Conservation (phyloP, 1,139 yeast species). For the Saccharomycopsis crataegensis region DNA sequence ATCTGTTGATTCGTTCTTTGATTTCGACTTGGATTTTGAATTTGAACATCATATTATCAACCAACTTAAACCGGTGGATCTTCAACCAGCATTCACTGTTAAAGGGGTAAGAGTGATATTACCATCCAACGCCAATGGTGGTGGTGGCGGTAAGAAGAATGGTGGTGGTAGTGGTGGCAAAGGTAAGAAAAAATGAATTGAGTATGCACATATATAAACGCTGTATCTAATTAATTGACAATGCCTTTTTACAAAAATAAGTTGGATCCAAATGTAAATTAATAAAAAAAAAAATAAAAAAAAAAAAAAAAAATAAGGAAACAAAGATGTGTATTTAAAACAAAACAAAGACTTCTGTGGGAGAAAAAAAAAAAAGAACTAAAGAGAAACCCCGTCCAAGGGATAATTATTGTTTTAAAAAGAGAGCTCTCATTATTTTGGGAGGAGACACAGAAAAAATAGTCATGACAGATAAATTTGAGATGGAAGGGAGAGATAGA, state of each 20-base stretch:
- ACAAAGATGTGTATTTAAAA: not conserved
- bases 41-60: constrained; percentile 55
- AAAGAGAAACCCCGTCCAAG: too few species aligned
- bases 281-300: not conserved
- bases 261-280: too few species aligned
- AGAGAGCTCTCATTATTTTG: too few species aligned
- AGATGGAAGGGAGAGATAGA: not conserved
- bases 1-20: constrained; percentile 7
- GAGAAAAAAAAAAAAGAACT: too few species aligned
- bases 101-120: constrained; percentile 38
- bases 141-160: constrained; percentile 22
- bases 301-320: not conserved
- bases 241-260: not conserved
- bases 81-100: constrained; percentile 46
- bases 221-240: not conserved
- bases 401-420: too few species aligned
- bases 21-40: constrained; percentile 55
- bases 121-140: constrained; percentile 26
- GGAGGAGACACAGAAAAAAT: too few species aligned
- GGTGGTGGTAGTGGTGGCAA: constrained; percentile 22
- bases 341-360: not conserved
- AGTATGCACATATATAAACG: not conserved
- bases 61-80: constrained; percentile 47
- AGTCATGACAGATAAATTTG: not conserved
- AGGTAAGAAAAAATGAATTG: constrained; percentile 1